Percentiles rank a stretch among this genome's conserved stretches.
These are phyloP conservation scores for Malus hybrid DNA, from an alignment of 331 rosid genomes.

Conservation along the genomic window DNA sequence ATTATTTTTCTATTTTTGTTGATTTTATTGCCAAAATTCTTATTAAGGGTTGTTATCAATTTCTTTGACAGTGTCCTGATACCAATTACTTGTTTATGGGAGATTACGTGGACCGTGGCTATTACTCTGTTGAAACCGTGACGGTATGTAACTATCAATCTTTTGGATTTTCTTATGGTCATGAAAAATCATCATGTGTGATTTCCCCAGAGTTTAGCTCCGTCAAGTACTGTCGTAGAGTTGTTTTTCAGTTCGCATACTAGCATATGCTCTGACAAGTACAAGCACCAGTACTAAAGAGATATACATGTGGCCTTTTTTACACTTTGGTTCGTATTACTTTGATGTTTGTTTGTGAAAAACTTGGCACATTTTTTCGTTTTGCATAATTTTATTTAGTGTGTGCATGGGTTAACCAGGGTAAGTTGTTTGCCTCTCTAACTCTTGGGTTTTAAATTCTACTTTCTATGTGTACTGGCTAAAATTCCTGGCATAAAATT, in stretches of 20 bases:
- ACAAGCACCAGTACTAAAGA: no score
- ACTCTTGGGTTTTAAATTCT: no score
- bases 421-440: no score
- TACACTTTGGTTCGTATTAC: no score
- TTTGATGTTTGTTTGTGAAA: no score
- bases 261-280: neutral
- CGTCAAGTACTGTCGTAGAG: neutral
- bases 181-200: neutral
- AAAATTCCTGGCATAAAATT: no score
- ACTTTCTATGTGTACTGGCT: no score
- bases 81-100: slow-evolving; percentile 99
- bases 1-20: neutral
- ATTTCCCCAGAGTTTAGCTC: no score
- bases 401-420: no score
- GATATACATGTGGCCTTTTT: no score
- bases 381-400: no score
- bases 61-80: slow-evolving; percentile 88
- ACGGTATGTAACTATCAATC: slow-evolving; percentile 50
- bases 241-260: neutral
- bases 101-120: slow-evolving; percentile 99
- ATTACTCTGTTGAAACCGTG: slow-evolving; percentile 98
- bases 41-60: slow-evolving; percentile 8
- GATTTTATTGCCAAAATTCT: neutral
- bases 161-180: neutral
- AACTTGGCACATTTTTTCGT: no score